Percentiles rank a stretch among this genome's conserved stretches.
phyloP scores from a whole-genome alignment of 768 basidiomycete species.

The Xerocomellus dryophilus region DNA sequence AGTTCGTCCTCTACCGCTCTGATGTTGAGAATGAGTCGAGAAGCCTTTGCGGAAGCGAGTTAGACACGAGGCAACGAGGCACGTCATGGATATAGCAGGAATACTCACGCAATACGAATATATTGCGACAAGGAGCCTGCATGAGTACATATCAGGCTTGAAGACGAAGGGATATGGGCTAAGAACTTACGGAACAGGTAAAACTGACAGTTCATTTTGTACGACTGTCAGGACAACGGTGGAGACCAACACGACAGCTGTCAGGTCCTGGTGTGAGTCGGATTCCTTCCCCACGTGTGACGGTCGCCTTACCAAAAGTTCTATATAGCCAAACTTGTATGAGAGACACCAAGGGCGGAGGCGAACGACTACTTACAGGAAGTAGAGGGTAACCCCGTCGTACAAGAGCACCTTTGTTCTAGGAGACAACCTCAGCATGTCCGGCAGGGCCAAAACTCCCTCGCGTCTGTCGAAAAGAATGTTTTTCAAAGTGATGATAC shows the following conservation, averaged over 20 bases:
- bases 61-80: neutral
- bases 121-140: constrained; percentile 13
- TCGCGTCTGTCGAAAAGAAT: neutral
- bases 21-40: constrained; percentile 21
- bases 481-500: constrained; percentile 14
- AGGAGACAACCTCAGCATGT: neutral
- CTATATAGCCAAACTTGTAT: constrained; percentile 3
- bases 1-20: constrained; percentile 2
- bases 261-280: neutral
- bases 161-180: too few relatives aligned
- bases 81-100: neutral
- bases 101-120: constrained; percentile 25
- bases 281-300: neutral
- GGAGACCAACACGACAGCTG: constrained; percentile 17
- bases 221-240: constrained; percentile 15
- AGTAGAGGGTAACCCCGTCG: constrained; percentile 15
- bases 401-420: constrained; percentile 6
- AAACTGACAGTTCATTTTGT: constrained; percentile 8
- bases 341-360: neutral
- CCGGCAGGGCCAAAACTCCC: neutral
- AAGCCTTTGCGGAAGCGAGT: constrained; percentile 9
- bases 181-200: constrained; percentile 16
- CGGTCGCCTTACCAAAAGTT: constrained; percentile 11
- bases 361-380: constrained; percentile 11
- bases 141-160: constrained; percentile 3